A percentile compares a stretch with the other conserved stretches of the same genome.
Conservation (phyloP, 1,139 yeast species). For the Blastobotrys niveus region DNA sequence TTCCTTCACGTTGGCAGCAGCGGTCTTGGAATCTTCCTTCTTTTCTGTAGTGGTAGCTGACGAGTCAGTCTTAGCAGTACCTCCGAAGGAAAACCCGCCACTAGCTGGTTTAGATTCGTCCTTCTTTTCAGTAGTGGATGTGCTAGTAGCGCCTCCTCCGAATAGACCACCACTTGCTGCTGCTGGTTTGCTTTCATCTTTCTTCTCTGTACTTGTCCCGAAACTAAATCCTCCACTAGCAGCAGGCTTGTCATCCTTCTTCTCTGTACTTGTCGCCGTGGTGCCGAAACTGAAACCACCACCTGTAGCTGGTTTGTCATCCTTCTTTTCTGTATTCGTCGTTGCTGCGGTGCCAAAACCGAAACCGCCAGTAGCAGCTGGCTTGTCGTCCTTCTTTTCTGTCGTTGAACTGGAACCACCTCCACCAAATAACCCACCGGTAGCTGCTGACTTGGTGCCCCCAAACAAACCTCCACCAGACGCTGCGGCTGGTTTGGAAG, state of each 20-base stretch:
- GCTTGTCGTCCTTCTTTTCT: slow-evolving; percentile 18
- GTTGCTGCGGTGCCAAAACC: slow-evolving; percentile 1
- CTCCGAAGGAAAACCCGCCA: slow-evolving; percentile 17
- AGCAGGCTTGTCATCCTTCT: slow-evolving; percentile 13
- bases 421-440: slow-evolving; percentile 18
- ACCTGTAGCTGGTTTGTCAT: slow-evolving; percentile 8
- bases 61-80: neutral
- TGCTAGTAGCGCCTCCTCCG: neutral
- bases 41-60: slow-evolving; percentile 10
- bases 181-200: slow-evolving; percentile 25
- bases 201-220: slow-evolving; percentile 6
- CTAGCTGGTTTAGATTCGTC: slow-evolving; percentile 27
- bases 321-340: slow-evolving; percentile 16
- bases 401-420: slow-evolving; percentile 2
- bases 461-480: slow-evolving; percentile 13
- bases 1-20: slow-evolving; percentile 29
- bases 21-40: slow-evolving; percentile 20
- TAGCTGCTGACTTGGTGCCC: slow-evolving; percentile 4
- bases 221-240: slow-evolving; percentile 24
- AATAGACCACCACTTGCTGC: slow-evolving; percentile 22
- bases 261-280: slow-evolving; percentile 9
- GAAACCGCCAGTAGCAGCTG: slow-evolving; percentile 29
- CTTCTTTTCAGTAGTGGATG: slow-evolving; percentile 8
- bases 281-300: slow-evolving; percentile 10
- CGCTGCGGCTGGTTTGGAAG: slow-evolving; percentile 16